Evolutionary conservation across 768 basidiomycete species (phyloP), one percentile per base, ranked within the genome.

Genomic region (Clitopilus hobsonii): DNA sequence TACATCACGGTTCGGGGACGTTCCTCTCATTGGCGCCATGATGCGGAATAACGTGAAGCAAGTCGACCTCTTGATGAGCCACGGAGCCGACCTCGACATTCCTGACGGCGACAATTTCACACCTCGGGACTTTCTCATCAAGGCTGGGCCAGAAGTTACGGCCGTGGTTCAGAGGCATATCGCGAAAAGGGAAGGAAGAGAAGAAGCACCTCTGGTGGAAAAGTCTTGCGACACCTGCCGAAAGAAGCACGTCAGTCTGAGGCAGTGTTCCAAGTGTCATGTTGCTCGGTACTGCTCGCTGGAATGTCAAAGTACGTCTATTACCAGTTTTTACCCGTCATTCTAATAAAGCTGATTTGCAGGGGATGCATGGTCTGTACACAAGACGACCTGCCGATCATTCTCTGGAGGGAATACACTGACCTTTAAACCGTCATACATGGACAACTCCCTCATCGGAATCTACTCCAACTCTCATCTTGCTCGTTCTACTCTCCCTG

Each of bases 271-370:
- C 3, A 66, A 68, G 26, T 85, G 84, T 51, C 71, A 70, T 14
- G 61, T 77, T 0, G 71, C 69, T 4, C 65, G 76, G 24, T 85
- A 85, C 56, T 85, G 84, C 54, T 82, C 81, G 5, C 58, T 66
- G 1, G 75, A 74, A 26, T 84, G 84, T 57, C 84, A 85, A 65
- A 67, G 83, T 81, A 60, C 3, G 79, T 67, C 47, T 53, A n/a
- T 24, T 11, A n/a, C n/a, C n/a, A n/a, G n/a, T n/a, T n/a, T n/a
- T n/a, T n/a, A n/a, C n/a, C n/a, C n/a, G n/a, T n/a, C n/a, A n/a
- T n/a, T n/a, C n/a, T n/a, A n/a, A n/a, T n/a, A n/a, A n/a, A 36
- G n/a, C n/a, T 23, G 30, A 23, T n/a, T 22, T 23, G 11, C 56
- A 84, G 84, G 67, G 20, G 59, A 60, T 8, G 70, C 77, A 24